Evolutionary conservation across 1,284 basidiomycete species (phyloP).

Genomic region (Exobasidium rhododendri): DNA sequence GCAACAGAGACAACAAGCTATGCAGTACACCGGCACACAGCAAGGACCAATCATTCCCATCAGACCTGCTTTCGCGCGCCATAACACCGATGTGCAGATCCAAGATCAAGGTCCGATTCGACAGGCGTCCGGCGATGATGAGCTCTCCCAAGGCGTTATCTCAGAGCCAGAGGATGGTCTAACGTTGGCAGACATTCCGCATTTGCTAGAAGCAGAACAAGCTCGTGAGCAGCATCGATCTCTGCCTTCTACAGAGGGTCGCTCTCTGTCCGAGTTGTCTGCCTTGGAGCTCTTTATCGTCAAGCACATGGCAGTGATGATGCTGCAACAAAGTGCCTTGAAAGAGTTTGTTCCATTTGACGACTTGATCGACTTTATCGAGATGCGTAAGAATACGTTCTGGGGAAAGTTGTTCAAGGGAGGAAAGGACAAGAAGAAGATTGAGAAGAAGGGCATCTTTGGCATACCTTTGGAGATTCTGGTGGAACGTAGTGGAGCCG

Average conservation of each 20-base stretch:
- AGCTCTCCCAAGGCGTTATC: constrained; percentile 18
- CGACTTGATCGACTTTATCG: constrained; percentile 87
- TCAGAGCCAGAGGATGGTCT: constrained; percentile 64
- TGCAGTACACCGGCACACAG: constrained; percentile 56
- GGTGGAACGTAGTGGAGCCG: constrained; percentile 90
- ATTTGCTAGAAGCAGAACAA: constrained; percentile 85
- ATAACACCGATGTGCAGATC: constrained; percentile 83
- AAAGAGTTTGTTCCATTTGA: constrained; percentile 74
- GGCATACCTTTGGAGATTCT: constrained; percentile 87
- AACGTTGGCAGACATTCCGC: constrained; percentile 93
- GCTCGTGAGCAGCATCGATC: constrained; percentile 74
- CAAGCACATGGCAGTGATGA: constrained; percentile 83
- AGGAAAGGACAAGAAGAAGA: constrained; percentile 68
- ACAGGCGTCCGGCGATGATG: constrained; percentile 42
- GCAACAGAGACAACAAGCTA: constrained; percentile 16
- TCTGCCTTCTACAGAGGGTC: constrained; percentile 68
- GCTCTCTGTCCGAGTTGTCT: constrained; percentile 78
- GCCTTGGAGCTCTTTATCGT: constrained; percentile 83
- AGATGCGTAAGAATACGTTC: constrained; percentile 87
- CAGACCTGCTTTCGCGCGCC: constrained; percentile 71
- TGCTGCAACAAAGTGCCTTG: constrained; percentile 70
- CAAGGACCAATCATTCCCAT: constrained; percentile 58
- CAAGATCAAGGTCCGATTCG: constrained; percentile 65
- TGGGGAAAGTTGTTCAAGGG: constrained; percentile 96
- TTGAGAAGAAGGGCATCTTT: constrained; percentile 67